Base-by-base conservation (phyloP, 495 filamentous ascomycete genomes). In the Coniosporium apollinis region DNA sequence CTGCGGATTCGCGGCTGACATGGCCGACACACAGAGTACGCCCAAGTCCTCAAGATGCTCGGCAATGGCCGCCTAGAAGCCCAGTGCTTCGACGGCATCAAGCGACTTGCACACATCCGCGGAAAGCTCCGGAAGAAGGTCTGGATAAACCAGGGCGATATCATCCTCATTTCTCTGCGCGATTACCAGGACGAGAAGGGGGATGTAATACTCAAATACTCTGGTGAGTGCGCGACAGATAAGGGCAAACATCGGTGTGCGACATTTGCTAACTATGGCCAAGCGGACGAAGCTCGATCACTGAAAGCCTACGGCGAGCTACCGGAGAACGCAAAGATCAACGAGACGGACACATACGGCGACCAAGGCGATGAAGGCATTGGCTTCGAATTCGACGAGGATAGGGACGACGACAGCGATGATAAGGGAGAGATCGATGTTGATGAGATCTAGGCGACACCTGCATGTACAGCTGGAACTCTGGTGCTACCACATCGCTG, bases 141-240 rank as follows among this genome's bases (percentile, higher is more conserved):
- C 22, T 52, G 49, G 42, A 96, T 93, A 72, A 96, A 94, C 68
- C 83, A 92, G 63, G 87, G 89, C 59, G 89, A 97, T 53, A 96
- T 97, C 59, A 94, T 97, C 57, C 74, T 97, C 11, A 74, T 97
- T 30, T 89, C 81, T 5, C 80, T 97, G 24, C 84, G 89, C 48
- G 91, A 96, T 61, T 97, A 94, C 63, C 89, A 97, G 58, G 89
- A 94, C 59, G 83, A 92, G 61, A 97, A 97, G 67, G 89, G 85
- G 47, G 89, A 97, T 56, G 89, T 97, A 30, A 94, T 97, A 64
- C 76, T 94, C 58, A 97, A 97, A 67, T 97, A 97, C 70, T 80
- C 74, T 30, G n/a, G n/a, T n/a, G n/a, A n/a, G n/a, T n/a, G n/a
- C n/a, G n/a, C n/a, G n/a, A n/a, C n/a, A n/a, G n/a, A n/a, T n/a